Percentiles rank a stretch among this genome's conserved stretches.
phyloP scores from a whole-genome alignment of 306 rosid species.

The Sesbania bispinosa region DNA sequence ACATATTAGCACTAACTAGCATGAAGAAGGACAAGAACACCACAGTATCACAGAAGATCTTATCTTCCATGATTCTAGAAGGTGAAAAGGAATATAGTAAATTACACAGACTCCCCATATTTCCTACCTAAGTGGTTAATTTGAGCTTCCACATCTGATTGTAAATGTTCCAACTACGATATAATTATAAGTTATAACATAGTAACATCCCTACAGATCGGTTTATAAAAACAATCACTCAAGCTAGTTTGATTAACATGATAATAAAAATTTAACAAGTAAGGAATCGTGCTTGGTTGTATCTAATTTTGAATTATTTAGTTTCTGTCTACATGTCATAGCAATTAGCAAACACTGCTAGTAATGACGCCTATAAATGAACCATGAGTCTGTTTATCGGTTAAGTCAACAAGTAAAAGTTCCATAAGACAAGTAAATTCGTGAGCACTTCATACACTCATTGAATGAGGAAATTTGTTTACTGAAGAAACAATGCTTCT shows the following conservation, averaged over 20 bases:
- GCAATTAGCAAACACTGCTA: not conserved
- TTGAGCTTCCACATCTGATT: not conserved
- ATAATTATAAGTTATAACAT: too few species aligned
- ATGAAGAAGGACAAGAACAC: not conserved
- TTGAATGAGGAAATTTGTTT: not conserved
- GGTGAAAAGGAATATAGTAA: not conserved
- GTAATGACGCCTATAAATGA: not conserved
- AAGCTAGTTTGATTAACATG: not conserved
- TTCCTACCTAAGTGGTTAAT: not conserved
- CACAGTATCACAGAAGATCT: not conserved
- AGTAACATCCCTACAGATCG: not conserved
- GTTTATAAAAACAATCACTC: conserved; percentile 2
- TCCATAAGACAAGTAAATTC: not conserved
- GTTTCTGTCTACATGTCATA: not conserved
- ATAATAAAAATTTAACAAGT: not conserved
- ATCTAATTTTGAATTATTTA: not conserved
- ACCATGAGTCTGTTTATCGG: not conserved
- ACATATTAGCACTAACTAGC: not conserved
- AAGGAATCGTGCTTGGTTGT: not conserved
- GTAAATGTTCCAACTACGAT: not conserved
- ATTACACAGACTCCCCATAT: not conserved
- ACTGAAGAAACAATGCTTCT: not conserved
- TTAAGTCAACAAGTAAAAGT: not conserved
- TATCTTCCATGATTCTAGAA: not conserved
- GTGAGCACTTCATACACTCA: not conserved